Percentiles rank a stretch among this genome's conserved stretches.
phyloP scores from a whole-genome alignment of 2,329 filamentous ascomycete species.

The Daldinia eschscholtzii region DNA sequence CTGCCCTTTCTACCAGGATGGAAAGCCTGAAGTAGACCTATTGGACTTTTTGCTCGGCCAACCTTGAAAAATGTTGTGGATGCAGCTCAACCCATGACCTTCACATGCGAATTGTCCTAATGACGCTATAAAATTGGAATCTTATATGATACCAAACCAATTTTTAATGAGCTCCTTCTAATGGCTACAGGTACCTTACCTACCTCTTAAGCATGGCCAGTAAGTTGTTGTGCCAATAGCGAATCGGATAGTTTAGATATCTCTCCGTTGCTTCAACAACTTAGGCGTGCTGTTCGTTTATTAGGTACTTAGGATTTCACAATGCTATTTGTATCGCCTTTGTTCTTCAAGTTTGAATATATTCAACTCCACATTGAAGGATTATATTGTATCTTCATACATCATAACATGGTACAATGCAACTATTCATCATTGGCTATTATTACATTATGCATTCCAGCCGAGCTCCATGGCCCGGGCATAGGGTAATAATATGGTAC shows the following conservation, averaged over 20 bases:
- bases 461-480: slow-evolving; percentile 37
- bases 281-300: neutral
- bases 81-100: neutral
- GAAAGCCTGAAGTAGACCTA: neutral
- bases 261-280: neutral
- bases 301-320: neutral
- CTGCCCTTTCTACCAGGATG: slow-evolving; percentile 6
- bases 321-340: neutral
- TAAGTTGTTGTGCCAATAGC: neutral
- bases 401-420: slow-evolving; percentile 14
- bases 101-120: neutral
- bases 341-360: neutral
- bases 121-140: neutral
- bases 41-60: slow-evolving; percentile 7
- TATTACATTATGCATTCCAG: slow-evolving; percentile 44
- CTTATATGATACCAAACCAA: neutral
- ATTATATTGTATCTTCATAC: neutral
- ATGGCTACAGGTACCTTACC: too few species aligned
- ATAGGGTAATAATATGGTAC: slow-evolving; percentile 24
- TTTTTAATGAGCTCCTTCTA: neutral
- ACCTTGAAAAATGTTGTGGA: slow-evolving; percentile 1
- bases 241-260: slow-evolving; percentile 1
- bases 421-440: slow-evolving; percentile 17
- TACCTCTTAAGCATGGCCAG: neutral
- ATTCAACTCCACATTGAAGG: neutral